Evolutionary conservation across 1,284 basidiomycete genomes (phyloP), one percentile per base, ranked within the genome.

Genomic region (Caloboletus firmus): DNA sequence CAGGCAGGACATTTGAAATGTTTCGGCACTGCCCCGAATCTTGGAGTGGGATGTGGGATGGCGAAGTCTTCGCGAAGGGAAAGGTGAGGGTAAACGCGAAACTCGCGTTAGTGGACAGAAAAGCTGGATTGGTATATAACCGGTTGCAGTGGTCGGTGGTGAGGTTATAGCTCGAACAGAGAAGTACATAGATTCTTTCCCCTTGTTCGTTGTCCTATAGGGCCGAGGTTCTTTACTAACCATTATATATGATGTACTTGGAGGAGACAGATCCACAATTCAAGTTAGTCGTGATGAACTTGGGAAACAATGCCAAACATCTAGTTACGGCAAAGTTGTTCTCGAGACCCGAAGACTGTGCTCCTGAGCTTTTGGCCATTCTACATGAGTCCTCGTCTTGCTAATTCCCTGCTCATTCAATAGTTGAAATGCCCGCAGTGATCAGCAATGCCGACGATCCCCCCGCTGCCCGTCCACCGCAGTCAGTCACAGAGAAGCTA

Each of bases 11-110:
- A 4, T 2, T 51, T 3, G 34, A 53, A 0, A 36, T 59, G 39
- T 71, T 74, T 55, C 61, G 61, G 35, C 72, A 77, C 34, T 63
- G 58, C 3, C 66, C 64, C 0, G 55, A 66, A 34, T 64, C 58
- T 20, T 75, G 72, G 72, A 28, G 11, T 10, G 51, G 58, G 10
- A 18, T 74, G 35, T 73, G 74, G 71, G 56, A 74, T 26, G 63
- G 61, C 2, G 47, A 59, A 12, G 58, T 67, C 5, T 73, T 75
- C 20, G 20, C 56, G 28, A 62, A 63, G 51, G 72, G 71, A 10
- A 51, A 56, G 9, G 67, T 73, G 4, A 59, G 41, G 18, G 68
- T 63, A 3, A 49, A 64, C 1, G 54, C 48, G 26, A 45, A 34
- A 6, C 24, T 64, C 2, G 31, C 45, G 6, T 1, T 1, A 36